Conservation (phyloP, 2,329 filamentous ascomycete genomes). For the Colletotrichum plurivorum region DNA sequence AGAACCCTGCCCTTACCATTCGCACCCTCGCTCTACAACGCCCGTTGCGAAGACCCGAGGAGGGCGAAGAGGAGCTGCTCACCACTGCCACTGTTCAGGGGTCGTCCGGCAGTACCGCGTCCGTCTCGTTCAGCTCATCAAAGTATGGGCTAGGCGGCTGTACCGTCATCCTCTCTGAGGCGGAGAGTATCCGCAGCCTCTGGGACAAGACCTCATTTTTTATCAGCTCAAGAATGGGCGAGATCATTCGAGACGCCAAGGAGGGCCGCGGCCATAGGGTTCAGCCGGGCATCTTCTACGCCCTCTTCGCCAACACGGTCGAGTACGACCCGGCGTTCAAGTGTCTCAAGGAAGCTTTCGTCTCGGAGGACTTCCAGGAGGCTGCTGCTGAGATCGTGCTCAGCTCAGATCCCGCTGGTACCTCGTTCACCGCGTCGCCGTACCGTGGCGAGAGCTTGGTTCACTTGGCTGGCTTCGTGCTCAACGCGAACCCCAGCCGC, state of each 20-base stretch:
- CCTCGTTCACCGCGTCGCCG: neutral
- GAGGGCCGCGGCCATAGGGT: neutral
- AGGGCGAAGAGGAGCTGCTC: neutral
- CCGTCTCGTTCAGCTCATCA: neutral
- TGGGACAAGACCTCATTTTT: constrained; percentile 8
- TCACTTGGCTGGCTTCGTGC: constrained; percentile 14
- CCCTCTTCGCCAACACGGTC: constrained; percentile 1
- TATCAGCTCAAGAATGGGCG: constrained; percentile 9
- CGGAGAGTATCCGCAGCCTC: neutral
- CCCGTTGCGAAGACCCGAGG: neutral
- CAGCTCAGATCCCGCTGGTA: neutral
- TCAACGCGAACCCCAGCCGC: constrained; percentile 4
- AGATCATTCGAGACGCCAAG: neutral
- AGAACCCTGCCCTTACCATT: neutral
- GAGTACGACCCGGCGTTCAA: constrained; percentile 4
- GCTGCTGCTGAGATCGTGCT: constrained; percentile 11
- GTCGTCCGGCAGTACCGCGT: neutral
- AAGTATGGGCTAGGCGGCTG: neutral
- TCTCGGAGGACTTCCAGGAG: constrained; percentile 21
- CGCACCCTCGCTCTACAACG: neutral
- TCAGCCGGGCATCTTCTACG: constrained; percentile 19
- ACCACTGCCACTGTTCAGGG: neutral
- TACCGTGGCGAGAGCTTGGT: constrained; percentile 13
- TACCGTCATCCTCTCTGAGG: neutral
- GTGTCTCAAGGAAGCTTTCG: constrained; percentile 1